These are phyloP conservation scores for Blastocystis sp. DNA, from an alignment of 352 stramenopile genomes.

Conservation along the genomic window DNA sequence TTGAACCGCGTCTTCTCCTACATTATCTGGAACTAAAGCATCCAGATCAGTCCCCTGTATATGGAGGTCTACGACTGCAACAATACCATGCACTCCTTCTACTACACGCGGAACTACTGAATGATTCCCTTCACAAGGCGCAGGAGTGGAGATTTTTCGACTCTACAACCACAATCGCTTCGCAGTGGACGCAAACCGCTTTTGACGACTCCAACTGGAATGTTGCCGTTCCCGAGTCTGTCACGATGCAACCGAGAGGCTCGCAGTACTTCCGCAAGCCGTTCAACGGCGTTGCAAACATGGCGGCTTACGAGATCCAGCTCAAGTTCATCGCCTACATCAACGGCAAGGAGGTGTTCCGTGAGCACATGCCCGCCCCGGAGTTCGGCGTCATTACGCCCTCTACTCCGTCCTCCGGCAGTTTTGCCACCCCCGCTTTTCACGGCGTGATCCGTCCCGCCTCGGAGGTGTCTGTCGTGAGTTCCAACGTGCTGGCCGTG, in stretches of 20 bases:
- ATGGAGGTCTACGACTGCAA: no score
- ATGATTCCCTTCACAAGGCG: not conserved
- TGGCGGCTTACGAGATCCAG: conserved; percentile 11
- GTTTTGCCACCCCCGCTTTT: not conserved
- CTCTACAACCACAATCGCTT: no score
- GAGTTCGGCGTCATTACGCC: not conserved
- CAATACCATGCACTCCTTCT: no score
- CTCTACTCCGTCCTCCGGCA: not conserved
- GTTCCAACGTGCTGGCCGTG: conserved; percentile 5
- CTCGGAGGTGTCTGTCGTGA: not conserved
- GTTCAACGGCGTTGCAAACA: conserved; percentile 7
- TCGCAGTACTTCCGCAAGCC: conserved; percentile 28
- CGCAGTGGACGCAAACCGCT: not conserved
- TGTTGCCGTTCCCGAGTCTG: not conserved
- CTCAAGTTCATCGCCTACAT: conserved; percentile 14
- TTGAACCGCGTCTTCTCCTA: no score
- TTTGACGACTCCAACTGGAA: conserved; percentile 23
- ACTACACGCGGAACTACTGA: no score
- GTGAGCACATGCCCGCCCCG: not conserved
- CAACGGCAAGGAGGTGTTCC: conserved; percentile 19
- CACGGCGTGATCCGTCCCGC: conserved; percentile 1
- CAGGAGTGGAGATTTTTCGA: not conserved
- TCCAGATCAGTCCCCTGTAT: no score
- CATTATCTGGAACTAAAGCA: no score
- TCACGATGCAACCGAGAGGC: not conserved